A percentile compares a stretch with the other conserved stretches of the same genome.
Evolutionary conservation across 805 yeast species (phyloP).

Genomic region (Priceomyces medius): DNA sequence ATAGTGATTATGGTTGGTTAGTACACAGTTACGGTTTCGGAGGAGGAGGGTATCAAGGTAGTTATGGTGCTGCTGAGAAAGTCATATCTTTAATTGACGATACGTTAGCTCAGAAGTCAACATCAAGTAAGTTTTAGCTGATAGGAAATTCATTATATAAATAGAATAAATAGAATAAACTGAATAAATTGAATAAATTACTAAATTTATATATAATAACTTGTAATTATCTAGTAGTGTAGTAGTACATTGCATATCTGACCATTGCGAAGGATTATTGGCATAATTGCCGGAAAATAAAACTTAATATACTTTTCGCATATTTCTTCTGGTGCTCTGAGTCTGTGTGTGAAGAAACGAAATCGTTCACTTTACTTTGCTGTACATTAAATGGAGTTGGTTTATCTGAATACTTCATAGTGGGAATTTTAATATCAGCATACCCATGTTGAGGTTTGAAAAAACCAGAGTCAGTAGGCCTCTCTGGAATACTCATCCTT

Average conservation of each 20-base stretch:
- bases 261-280: conserved; percentile 8
- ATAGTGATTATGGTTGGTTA: conserved; percentile 31
- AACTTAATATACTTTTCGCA: conserved; percentile 24
- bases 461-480: conserved; percentile 27
- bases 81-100: conserved; percentile 19
- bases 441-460: conserved; percentile 33
- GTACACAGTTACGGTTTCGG: conserved; percentile 73
- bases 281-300: conserved; percentile 22
- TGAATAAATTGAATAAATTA: too few relatives aligned
- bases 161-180: background rate
- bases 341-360: conserved; percentile 25
- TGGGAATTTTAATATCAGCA: conserved; percentile 24
- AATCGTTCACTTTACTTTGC: conserved; percentile 26
- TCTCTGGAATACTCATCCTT: conserved; percentile 23
- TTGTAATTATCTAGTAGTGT: too few relatives aligned
- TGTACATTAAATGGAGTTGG: conserved; percentile 33
- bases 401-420: conserved; percentile 29
- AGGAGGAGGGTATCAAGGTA: conserved; percentile 76
- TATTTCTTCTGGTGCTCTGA: conserved; percentile 36
- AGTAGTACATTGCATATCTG: too few relatives aligned
- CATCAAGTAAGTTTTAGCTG: too few relatives aligned
- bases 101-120: background rate
- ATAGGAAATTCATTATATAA: background rate
- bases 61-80: conserved; percentile 59
- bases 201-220: too few relatives aligned